Evolutionary conservation across 345 rosid genomes (phyloP), one percentile per base, ranked within the genome.

Genomic region (Rubroshorea leprosula): DNA sequence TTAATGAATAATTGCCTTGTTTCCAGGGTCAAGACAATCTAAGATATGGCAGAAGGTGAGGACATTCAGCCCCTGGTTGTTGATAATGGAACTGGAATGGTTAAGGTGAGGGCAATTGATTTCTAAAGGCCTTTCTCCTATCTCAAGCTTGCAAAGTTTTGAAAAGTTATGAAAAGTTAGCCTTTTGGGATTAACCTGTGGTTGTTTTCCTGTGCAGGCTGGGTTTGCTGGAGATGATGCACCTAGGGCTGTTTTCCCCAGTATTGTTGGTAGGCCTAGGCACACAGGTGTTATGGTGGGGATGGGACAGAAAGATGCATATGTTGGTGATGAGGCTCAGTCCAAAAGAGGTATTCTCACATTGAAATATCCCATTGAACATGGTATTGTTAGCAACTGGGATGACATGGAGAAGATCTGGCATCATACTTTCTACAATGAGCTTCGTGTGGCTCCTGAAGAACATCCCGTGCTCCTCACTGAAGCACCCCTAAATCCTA

Each of bases 61-160:
- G 72, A 68, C 22, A 63, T 72, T 58, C 86, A 80, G 52, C 86
- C 86, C 46, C 86, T 81, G 27, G 83, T 81, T 48, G 77, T 79
- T 55, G 83, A 81, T 66, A 81, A 81, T 81, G 86, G 86, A 69
- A 81, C 83, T 25, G 81, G 81, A 76, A 81, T 81, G 86, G 86
- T 81, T 54, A 81, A 81, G 82, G 86, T 81, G 22, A 61, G 72
- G 56, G n/a, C 25, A 50, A 24, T 50, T 49, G 3, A 20, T 5
- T 29, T 4, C n/a, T 16, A 9, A 4, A 4, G 35, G 35, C 9
- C 5, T 29, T 4, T 29, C 4, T 29, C 9, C 9, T 29, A 9
- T 29, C 9, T 29, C 35, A 29, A 29, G 35, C n/a, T 4, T 29
- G 35, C 35, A 29, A 29, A 29, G 35, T 29, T 29, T 4, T 44